Conservation (phyloP, 2,329 filamentous ascomycete species). For the Clarireedia paspali region DNA sequence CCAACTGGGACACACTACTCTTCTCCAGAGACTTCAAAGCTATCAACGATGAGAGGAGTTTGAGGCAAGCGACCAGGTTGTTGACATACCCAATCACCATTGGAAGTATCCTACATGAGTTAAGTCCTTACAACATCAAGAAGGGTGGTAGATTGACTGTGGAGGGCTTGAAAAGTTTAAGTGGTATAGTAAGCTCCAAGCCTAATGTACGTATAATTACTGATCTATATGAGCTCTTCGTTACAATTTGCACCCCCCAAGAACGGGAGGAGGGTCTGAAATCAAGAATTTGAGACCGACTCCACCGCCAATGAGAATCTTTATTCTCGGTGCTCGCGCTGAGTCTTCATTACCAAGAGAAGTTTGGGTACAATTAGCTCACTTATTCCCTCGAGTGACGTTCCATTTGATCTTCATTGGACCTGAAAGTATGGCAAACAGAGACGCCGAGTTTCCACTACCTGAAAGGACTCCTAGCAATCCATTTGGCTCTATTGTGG, state of each 20-base stretch:
- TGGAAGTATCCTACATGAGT: constrained; percentile 83
- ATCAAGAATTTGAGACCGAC: constrained; percentile 76
- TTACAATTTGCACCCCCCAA: constrained; percentile 87
- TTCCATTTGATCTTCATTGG: constrained; percentile 93
- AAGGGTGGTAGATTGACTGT: constrained; percentile 67
- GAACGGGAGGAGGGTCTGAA: constrained; percentile 62
- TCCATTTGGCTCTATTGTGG: constrained; percentile 88
- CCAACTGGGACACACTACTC: constrained; percentile 95
- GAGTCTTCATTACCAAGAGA: constrained; percentile 92
- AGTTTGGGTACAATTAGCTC: constrained; percentile 88
- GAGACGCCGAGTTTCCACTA: constrained; percentile 85
- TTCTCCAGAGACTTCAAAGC: constrained; percentile 89
- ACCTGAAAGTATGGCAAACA: constrained; percentile 90
- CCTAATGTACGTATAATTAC: background rate
- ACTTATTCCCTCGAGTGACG: constrained; percentile 86
- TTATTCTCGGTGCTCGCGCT: constrained; percentile 90
- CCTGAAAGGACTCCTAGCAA: constrained; percentile 78
- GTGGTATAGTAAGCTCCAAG: constrained; percentile 50
- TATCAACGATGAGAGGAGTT: constrained; percentile 80
- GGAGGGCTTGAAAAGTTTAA: constrained; percentile 90
- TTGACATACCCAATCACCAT: constrained; percentile 92
- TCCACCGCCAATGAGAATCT: constrained; percentile 82
- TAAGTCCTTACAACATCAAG: constrained; percentile 84
- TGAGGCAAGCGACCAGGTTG: constrained; percentile 88
- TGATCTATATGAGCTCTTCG: constrained; percentile 57